Conservation (phyloP, 345 rosid species). For the Cardiospermum halicacabum region DNA sequence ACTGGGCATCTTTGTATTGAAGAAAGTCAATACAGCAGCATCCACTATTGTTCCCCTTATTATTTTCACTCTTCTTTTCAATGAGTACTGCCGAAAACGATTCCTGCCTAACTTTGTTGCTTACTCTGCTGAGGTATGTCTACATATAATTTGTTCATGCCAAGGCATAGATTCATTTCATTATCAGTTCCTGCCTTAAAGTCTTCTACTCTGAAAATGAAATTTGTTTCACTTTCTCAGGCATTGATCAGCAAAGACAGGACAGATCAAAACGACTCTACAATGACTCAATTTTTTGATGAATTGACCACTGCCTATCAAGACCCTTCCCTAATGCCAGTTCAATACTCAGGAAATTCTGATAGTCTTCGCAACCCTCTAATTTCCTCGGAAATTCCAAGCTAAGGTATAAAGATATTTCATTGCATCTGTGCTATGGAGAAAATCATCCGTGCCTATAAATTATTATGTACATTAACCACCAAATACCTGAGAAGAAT, state of each 20-base stretch:
- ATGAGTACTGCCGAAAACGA: slow-evolving; percentile 94
- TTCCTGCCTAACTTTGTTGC: slow-evolving; percentile 74
- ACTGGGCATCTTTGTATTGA: slow-evolving; percentile 68
- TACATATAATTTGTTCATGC: background rate
- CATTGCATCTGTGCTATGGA: background rate
- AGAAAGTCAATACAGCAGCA: slow-evolving; percentile 73
- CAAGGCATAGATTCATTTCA: background rate
- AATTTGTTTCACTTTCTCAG: slow-evolving; percentile 27
- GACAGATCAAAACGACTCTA: slow-evolving; percentile 49
- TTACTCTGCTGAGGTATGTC: slow-evolving; percentile 80
- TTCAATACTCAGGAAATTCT: slow-evolving; percentile 38
- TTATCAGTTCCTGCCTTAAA: background rate
- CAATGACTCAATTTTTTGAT: slow-evolving; percentile 56
- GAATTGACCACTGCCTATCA: slow-evolving; percentile 57
- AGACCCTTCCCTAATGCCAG: slow-evolving; percentile 75
- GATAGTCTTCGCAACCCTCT: slow-evolving; percentile 67
- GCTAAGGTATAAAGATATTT: slow-evolving; percentile 21
- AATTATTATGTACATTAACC: slow-evolving; percentile 8
- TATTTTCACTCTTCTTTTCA: slow-evolving; percentile 77
- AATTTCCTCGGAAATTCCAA: slow-evolving; percentile 39
- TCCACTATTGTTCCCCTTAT: slow-evolving; percentile 73
- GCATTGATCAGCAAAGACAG: slow-evolving; percentile 71
- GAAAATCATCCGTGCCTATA: background rate
- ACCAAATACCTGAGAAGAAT: background rate
- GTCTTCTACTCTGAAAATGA: slow-evolving; percentile 8